Conservation (phyloP, 2,329 filamentous ascomycete species). For the Fusarium xyrophilum region DNA sequence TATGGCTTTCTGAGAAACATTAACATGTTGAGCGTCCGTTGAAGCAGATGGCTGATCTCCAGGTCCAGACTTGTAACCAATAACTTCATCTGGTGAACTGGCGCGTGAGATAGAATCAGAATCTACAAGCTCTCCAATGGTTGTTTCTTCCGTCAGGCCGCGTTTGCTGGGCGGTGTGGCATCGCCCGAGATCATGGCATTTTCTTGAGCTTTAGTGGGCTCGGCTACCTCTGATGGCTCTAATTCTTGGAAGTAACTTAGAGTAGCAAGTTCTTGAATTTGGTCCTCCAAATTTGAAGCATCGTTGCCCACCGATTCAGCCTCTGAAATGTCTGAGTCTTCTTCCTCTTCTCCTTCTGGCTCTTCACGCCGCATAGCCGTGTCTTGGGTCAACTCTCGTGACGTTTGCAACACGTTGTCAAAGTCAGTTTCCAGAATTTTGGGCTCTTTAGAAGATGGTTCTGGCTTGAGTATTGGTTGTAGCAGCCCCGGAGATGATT, state of each 20-base stretch:
- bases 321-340: conserved; percentile 1
- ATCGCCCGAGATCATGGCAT: background rate
- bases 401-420: conserved; percentile 14
- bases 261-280: background rate
- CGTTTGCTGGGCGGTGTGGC: background rate
- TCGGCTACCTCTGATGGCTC: background rate
- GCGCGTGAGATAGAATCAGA: background rate
- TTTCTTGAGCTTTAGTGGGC: background rate
- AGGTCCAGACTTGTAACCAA: background rate
- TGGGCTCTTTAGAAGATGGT: background rate
- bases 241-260: background rate
- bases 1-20: background rate
- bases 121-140: background rate
- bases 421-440: conserved; percentile 22
- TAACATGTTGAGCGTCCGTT: background rate
- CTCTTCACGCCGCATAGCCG: background rate
- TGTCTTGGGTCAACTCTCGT: conserved; percentile 7
- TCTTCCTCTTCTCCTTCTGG: background rate
- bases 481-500: conserved; percentile 5
- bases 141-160: background rate
- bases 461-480: conserved; percentile 2
- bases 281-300: background rate
- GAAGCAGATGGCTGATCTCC: background rate
- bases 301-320: conserved; percentile 1
- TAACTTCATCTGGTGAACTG: conserved; percentile 5